Evolutionary conservation across 192 early-diverging fungal species (phyloP).

Genomic region (Thoreauomyces humboldtii): DNA sequence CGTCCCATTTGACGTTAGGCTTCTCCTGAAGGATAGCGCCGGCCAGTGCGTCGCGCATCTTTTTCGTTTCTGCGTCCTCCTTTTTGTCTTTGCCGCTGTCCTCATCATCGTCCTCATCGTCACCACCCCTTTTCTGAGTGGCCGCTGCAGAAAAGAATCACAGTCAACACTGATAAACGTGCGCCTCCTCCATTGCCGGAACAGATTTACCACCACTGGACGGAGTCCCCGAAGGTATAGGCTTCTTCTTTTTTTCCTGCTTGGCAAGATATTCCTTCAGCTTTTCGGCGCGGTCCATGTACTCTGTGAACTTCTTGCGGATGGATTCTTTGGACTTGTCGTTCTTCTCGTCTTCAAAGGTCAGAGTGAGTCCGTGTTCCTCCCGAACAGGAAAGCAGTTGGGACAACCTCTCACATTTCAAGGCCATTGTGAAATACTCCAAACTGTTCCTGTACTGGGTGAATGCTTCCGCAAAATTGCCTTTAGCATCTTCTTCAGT

Average conservation of each 20-base stretch:
- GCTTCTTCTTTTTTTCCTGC: conserved; percentile 71
- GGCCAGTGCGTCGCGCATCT: conserved; percentile 53
- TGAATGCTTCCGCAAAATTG: conserved; percentile 90
- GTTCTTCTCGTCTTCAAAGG: conserved; percentile 84
- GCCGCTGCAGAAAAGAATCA: no score
- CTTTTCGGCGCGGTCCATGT: conserved; percentile 89
- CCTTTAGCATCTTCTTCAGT: conserved; percentile 87
- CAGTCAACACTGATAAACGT: no score
- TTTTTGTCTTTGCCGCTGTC: conserved; percentile 53
- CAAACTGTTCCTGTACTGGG: conserved; percentile 81
- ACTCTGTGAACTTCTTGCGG: conserved; percentile 87
- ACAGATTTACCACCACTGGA: conserved; percentile 24
- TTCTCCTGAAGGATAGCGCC: conserved; percentile 93
- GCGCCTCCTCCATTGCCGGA: no score
- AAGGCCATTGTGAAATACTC: conserved; percentile 93
- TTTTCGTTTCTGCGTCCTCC: conserved; percentile 78
- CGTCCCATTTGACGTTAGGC: conserved; percentile 95
- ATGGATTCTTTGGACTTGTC: conserved; percentile 80
- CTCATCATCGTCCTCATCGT: conserved; percentile 47
- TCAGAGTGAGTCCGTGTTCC: not conserved
- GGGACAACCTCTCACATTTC: conserved; percentile 68
- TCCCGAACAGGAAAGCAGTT: not conserved
- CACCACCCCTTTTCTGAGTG: conserved; percentile 28
- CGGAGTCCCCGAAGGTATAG: conserved; percentile 55
- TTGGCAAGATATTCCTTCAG: conserved; percentile 83